Percentiles rank a stretch among this genome's conserved stretches.
Conservation (phyloP, 2,329 filamentous ascomycete genomes). For the Diaporthe sp. region DNA sequence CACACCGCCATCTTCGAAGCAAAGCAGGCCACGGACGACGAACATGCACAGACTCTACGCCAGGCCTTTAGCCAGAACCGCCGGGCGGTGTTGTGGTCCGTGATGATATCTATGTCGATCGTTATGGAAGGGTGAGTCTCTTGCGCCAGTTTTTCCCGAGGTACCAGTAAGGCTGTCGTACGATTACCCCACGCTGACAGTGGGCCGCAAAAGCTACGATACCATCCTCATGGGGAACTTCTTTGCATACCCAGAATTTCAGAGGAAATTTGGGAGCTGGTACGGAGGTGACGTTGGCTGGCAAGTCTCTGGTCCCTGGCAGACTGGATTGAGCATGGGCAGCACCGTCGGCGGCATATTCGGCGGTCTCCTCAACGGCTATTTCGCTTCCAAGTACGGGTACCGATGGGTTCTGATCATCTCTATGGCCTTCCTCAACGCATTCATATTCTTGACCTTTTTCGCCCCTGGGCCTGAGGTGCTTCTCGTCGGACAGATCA, state of each 20-base stretch:
- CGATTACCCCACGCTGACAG: slow-evolving; percentile 36
- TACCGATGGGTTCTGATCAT: slow-evolving; percentile 59
- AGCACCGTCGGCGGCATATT: slow-evolving; percentile 60
- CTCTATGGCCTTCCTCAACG: slow-evolving; percentile 52
- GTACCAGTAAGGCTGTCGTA: neutral
- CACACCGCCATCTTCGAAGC: slow-evolving; percentile 50
- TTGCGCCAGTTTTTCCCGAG: no score
- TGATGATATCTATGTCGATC: slow-evolving; percentile 11
- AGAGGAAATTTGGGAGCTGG: slow-evolving; percentile 46
- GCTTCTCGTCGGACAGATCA: slow-evolving; percentile 57
- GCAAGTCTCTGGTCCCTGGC: slow-evolving; percentile 63
- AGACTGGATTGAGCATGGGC: slow-evolving; percentile 56
- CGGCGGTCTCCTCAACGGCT: slow-evolving; percentile 61
- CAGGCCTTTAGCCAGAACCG: slow-evolving; percentile 40
- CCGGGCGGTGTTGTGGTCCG: slow-evolving; percentile 3
- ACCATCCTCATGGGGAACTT: slow-evolving; percentile 42
- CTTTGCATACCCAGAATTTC: slow-evolving; percentile 44
- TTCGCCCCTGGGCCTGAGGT: slow-evolving; percentile 55
- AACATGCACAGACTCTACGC: slow-evolving; percentile 39
- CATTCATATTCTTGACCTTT: slow-evolving; percentile 61
- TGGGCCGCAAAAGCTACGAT: slow-evolving; percentile 42
- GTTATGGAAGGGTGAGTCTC: slow-evolving; percentile 25
- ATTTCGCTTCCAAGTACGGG: slow-evolving; percentile 57
- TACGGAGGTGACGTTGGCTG: slow-evolving; percentile 46
- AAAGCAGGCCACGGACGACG: slow-evolving; percentile 52